Percentiles rank a stretch among this genome's conserved stretches.
Conservation (phyloP, 768 basidiomycete genomes). For the Leccinum variicolor region DNA sequence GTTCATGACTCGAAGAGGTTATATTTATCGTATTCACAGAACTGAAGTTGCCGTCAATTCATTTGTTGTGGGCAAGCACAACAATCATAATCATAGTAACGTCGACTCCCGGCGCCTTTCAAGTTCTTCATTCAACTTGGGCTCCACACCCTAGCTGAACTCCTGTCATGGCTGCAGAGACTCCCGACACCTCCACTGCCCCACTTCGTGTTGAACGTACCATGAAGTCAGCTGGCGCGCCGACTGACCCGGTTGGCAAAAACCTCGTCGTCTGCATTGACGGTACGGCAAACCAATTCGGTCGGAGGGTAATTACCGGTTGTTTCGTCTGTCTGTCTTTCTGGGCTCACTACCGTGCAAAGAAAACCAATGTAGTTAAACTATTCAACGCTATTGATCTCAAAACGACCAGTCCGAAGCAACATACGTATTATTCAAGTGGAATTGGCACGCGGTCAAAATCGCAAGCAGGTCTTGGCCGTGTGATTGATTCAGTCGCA, state of each 20-base stretch:
- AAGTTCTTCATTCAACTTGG: neutral
- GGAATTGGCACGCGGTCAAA: conserved; percentile 32
- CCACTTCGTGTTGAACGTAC: neutral
- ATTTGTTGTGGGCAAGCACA: neutral
- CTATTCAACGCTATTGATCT: conserved; percentile 6
- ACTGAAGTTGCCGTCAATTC: neutral
- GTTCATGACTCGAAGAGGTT: neutral
- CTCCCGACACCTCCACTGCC: neutral
- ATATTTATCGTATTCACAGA: neutral
- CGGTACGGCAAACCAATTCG: neutral
- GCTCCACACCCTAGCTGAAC: neutral
- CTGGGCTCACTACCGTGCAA: neutral
- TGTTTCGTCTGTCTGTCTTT: neutral
- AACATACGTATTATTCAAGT: conserved; percentile 33
- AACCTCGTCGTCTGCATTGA: conserved; percentile 11
- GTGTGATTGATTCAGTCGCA: neutral
- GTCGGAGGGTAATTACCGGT: neutral
- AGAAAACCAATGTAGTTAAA: neutral
- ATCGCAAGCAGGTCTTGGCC: conserved; percentile 16
- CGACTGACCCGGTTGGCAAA: neutral
- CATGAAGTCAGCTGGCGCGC: neutral
- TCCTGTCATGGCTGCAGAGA: neutral
- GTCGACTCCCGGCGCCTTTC: neutral
- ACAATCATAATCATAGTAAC: neutral
- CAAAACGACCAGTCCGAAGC: conserved; percentile 8